Conservation (phyloP, 2,329 filamentous ascomycete species). For the Penicillium rolfsii region DNA sequence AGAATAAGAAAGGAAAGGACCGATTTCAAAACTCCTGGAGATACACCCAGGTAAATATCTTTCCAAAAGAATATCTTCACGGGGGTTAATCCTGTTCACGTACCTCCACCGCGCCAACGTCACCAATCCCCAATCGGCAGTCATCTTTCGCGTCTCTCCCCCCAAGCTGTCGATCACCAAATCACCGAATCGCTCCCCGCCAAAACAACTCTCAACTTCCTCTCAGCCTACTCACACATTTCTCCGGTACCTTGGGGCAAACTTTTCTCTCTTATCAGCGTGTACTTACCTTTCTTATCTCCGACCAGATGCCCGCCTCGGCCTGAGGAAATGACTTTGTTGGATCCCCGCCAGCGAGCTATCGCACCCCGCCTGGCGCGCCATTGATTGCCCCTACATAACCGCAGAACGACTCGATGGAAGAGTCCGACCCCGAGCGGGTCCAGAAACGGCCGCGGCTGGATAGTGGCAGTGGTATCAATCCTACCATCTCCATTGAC, state of each 20-base stretch:
- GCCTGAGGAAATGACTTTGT: slow-evolving; percentile 47
- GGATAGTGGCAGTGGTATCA: slow-evolving; percentile 47
- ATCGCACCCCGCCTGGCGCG: slow-evolving; percentile 46
- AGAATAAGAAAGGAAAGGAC: background rate
- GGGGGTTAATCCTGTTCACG: background rate
- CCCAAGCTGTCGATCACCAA: slow-evolving; percentile 24
- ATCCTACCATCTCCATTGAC: slow-evolving; percentile 40
- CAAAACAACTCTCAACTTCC: background rate
- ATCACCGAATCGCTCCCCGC: background rate
- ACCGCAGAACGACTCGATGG: slow-evolving; percentile 43
- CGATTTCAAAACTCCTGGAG: background rate
- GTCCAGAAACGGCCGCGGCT: slow-evolving; percentile 54
- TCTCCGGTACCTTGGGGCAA: background rate
- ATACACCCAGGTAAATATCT: background rate
- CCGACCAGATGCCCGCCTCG: background rate
- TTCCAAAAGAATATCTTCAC: background rate
- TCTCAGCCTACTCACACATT: slow-evolving; percentile 5
- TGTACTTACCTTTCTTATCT: slow-evolving; percentile 1
- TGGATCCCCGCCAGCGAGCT: slow-evolving; percentile 51
- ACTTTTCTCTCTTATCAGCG: background rate
- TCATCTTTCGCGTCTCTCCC: slow-evolving; percentile 21
- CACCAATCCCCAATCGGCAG: slow-evolving; percentile 20
- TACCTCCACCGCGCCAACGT: slow-evolving; percentile 25
- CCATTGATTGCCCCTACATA: slow-evolving; percentile 36
- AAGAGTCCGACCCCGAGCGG: slow-evolving; percentile 43